Base-by-base conservation (phyloP, 2,329 filamentous ascomycete species). In the Metarhizium brunneum region DNA sequence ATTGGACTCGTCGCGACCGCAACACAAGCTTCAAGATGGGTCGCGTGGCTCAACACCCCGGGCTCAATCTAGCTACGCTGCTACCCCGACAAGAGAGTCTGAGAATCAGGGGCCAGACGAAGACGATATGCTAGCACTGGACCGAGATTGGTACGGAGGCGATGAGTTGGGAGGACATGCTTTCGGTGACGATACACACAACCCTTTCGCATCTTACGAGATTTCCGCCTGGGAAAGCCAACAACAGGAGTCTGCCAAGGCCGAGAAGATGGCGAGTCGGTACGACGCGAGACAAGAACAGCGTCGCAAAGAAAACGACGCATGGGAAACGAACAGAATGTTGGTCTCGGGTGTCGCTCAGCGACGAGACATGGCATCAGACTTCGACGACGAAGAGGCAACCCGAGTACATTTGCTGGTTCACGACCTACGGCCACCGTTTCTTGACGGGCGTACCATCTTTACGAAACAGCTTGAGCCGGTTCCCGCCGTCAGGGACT, bases 251-350 rank as follows among this genome's bases (percentile, higher is more conserved):
- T 81, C 81, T 16, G 86, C 84, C 14, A 73, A 91, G 68, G 78
- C 84, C 8, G 89, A 95, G 70, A 94, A 90, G 77, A 94, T 94
- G 75, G 79, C 85, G 5, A 85, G 81, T 53, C 85, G 81, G 64
- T 82, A 78, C 64, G 81, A 76, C 54, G 87, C 87, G 48, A 81
- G 88, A 52, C 85, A 86, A 58, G 79, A 90, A 56, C 90, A 96
- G 71, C 89, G 92, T 64, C 90, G 96, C 69, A 91, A 88, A 67
- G 94, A 99, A 67, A 91, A 94, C 47, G 94, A 99, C 71, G 92
- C 92, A 0, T 99, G 94, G 94, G 95, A 99, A 71, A 94, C 92
- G 16, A 99, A 99, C 69, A 88, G 94, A 57, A 97, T 99, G 94
- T 79, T 99, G 58, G 94, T 92, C 1, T 96, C 92, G 20, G 92